These are phyloP conservation scores for barley (Hordeum vulgare) DNA, from an alignment of 176 grass and related monocot species.

Conservation along the genomic window DNA sequence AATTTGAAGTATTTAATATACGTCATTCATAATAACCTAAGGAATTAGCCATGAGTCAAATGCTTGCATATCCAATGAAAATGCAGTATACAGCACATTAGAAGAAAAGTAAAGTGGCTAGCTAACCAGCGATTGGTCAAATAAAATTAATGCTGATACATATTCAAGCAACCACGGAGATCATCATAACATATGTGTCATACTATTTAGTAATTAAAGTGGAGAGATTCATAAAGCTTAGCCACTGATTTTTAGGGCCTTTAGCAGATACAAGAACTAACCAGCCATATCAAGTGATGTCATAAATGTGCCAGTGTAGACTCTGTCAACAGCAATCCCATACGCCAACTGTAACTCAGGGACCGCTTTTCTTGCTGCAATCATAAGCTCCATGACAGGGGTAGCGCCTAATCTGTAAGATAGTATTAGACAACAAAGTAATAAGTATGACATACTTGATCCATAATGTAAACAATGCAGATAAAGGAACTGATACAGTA, in stretches of 20 bases:
- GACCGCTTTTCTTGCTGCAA: constrained; percentile 84
- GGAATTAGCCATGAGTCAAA: constrained; percentile 7
- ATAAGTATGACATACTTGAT: neutral
- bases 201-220: neutral
- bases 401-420: constrained; percentile 77
- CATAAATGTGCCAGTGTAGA: constrained; percentile 94
- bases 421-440: constrained; percentile 8
- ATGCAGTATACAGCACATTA: neutral
- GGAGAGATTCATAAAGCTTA: neutral
- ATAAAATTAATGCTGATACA: neutral
- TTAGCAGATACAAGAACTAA: constrained; percentile 29
- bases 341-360: constrained; percentile 87
- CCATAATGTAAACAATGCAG: neutral
- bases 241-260: neutral
- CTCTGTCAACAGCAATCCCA: constrained; percentile 98
- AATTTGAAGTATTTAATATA: neutral
- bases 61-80: neutral
- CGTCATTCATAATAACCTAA: neutral
- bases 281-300: constrained; percentile 99
- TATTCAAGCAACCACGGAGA: neutral
- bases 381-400: constrained; percentile 98
- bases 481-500: constrained; percentile 16
- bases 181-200: neutral
- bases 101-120: neutral
- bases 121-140: neutral